phyloP scores from a whole-genome alignment of 805 yeast species.

The Metschnikowia aberdeeniae region DNA sequence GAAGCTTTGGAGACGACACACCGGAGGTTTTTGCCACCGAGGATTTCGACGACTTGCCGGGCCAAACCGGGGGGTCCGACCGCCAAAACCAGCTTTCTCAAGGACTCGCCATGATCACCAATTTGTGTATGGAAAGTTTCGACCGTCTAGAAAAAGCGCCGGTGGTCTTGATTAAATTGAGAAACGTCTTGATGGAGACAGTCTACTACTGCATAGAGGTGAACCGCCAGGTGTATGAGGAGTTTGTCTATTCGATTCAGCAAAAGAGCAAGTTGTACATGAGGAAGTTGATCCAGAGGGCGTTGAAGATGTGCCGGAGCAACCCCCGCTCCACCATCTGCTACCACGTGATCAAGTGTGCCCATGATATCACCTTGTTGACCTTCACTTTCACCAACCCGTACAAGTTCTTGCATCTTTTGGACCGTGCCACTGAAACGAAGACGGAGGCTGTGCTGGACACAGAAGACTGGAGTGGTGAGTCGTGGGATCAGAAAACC shows the following conservation, averaged over 20 bases:
- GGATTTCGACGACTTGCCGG: not conserved
- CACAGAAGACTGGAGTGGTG: not conserved
- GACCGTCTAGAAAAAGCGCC: conserved; percentile 8
- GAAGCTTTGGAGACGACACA: too few relatives aligned
- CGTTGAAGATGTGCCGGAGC: conserved; percentile 8
- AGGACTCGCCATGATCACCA: conserved; percentile 13
- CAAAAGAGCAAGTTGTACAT: conserved; percentile 9
- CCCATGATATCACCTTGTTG: conserved; percentile 10
- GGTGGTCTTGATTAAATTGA: conserved; percentile 9
- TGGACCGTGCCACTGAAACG: conserved; percentile 1
- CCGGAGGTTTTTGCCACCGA: too few relatives aligned
- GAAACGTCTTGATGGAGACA: conserved; percentile 12
- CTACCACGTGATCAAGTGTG: conserved; percentile 11
- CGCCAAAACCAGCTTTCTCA: conserved; percentile 5
- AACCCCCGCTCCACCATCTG: conserved; percentile 7
- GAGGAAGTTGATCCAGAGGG: conserved; percentile 11
- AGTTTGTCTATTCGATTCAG: conserved; percentile 12
- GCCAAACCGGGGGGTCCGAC: not conserved
- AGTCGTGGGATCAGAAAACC: not conserved
- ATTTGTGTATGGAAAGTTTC: conserved; percentile 12
- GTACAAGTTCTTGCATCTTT: conserved; percentile 10
- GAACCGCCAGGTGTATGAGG: conserved; percentile 11
- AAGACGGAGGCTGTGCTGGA: not conserved
- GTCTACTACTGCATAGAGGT: conserved; percentile 12
- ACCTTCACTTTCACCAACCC: conserved; percentile 15